Conservation (phyloP, 1,139 yeast species). For the Blastobotrys proliferans region DNA sequence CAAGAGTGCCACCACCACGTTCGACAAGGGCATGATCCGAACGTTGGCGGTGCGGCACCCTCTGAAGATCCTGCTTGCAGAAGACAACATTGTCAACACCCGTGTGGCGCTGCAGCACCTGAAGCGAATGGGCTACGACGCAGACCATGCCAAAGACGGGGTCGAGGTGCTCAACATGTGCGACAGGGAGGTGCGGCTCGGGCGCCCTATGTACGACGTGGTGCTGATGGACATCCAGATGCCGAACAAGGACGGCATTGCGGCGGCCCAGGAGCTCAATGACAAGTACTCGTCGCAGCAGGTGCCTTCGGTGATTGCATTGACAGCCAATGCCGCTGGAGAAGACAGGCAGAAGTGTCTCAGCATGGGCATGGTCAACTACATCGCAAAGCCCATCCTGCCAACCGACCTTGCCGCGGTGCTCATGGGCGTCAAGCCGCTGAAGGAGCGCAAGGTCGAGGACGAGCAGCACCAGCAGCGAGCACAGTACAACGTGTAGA, state of each 20-base stretch:
- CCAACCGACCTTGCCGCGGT: constrained; percentile 44
- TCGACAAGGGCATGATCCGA: constrained; percentile 26
- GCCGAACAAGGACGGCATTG: constrained; percentile 53
- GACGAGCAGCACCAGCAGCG: background rate
- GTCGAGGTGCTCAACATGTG: constrained; percentile 47
- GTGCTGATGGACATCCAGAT: constrained; percentile 54
- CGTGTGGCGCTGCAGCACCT: constrained; percentile 50
- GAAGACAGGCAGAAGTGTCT: constrained; percentile 50
- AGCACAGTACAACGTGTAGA: no score
- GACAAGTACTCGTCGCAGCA: constrained; percentile 30
- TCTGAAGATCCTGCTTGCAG: constrained; percentile 47
- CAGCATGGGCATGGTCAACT: constrained; percentile 53
- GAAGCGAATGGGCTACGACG: constrained; percentile 49
- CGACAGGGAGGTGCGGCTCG: constrained; percentile 26
- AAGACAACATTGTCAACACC: constrained; percentile 50
- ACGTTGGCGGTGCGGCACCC: constrained; percentile 39
- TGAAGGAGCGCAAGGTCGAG: constrained; percentile 13
- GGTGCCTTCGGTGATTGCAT: constrained; percentile 46
- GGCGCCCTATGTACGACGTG: constrained; percentile 44
- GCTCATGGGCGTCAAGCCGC: constrained; percentile 29
- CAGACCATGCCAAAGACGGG: constrained; percentile 56
- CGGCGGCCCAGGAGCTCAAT: constrained; percentile 40
- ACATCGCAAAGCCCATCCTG: constrained; percentile 51
- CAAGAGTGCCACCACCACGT: constrained; percentile 24
- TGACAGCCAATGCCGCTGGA: constrained; percentile 56